These are phyloP conservation scores for Botrytis tulipae DNA, from an alignment of 2,329 filamentous ascomycete species.

Conservation along the genomic window DNA sequence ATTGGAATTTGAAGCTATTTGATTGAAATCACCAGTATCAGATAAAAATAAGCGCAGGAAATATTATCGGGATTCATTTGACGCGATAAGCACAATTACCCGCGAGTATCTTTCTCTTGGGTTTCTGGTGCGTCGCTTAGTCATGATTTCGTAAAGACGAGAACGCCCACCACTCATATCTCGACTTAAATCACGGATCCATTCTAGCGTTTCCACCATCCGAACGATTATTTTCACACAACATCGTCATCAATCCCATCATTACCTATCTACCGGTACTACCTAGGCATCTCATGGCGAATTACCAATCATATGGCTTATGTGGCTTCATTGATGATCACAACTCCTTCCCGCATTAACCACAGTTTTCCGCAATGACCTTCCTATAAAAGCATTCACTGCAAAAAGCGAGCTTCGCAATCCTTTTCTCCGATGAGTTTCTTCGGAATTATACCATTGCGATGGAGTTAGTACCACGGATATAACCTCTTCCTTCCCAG, in stretches of 20 bases:
- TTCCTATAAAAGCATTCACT: neutral
- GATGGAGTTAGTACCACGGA: neutral
- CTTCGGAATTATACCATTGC: neutral
- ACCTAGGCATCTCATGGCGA: too few species aligned
- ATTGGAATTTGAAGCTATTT: constrained; percentile 5
- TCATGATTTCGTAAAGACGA: neutral
- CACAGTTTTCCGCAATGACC: neutral
- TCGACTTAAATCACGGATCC: neutral
- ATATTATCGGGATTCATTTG: neutral
- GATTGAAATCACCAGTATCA: constrained; percentile 8
- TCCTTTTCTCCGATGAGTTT: neutral
- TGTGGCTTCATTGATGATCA: neutral
- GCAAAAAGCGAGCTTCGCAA: neutral
- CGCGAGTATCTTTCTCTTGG: neutral
- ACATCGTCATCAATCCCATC: neutral
- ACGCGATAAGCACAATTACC: neutral
- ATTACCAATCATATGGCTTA: neutral
- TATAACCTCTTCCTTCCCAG: neutral
- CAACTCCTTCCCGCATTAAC: neutral
- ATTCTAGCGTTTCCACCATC: neutral
- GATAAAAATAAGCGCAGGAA: constrained; percentile 15
- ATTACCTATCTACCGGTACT: neutral
- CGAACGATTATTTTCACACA: neutral
- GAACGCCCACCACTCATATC: neutral
- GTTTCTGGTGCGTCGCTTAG: neutral